Evolutionary conservation across 306 rosid genomes (phyloP), one percentile per base, ranked within the genome.

Genomic region (Trifolium subterraneum): DNA sequence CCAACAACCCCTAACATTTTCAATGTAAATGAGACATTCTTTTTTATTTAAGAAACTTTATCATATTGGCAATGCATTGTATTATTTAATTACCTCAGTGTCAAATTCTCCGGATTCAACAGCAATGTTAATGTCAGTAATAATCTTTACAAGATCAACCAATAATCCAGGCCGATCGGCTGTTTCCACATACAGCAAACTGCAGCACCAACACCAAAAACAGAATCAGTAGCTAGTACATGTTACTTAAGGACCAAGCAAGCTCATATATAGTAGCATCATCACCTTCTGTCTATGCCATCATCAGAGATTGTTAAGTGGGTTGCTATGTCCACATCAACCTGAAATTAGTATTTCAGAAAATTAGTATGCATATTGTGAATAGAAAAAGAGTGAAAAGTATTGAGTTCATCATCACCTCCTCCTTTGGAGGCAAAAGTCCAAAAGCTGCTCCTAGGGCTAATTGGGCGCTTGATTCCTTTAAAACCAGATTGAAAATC

Each of bases 381-480:
- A 44, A 44, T 12, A 50, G 56, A 50, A 50, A 20, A 19, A 3
- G 15, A 54, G 13, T 54, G 60, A 54, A 20, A 54, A 22, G 9
- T 23, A 56, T 56, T 56, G 16, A 12, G 23, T 56, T 56, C n/a
- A 23, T 56, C 27, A 8, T 23, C 51, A 91, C 98, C 99, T 83
- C 78, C 63, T 90, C 83, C 74, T 76, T 63, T 20, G 97, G 99
- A 42, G 96, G 84, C 64, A 83, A 22, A 18, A 90, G 78, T 82
- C 99, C 99, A 75, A 95, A 95, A 51, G 96, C 99, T 60, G 87
- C 91, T 80, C 99, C 99, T 76, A 95, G 72, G 15, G 98, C 99
- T 73, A 95, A 84, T 47, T 90, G 99, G 73, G 90, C 84, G 70
- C 99, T 95, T 56, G 99, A 92, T 87, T 95, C 99, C 99, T 95